Evolutionary conservation across 2,329 filamentous ascomycete genomes (phyloP).

Genomic region (Alternaria atra): DNA sequence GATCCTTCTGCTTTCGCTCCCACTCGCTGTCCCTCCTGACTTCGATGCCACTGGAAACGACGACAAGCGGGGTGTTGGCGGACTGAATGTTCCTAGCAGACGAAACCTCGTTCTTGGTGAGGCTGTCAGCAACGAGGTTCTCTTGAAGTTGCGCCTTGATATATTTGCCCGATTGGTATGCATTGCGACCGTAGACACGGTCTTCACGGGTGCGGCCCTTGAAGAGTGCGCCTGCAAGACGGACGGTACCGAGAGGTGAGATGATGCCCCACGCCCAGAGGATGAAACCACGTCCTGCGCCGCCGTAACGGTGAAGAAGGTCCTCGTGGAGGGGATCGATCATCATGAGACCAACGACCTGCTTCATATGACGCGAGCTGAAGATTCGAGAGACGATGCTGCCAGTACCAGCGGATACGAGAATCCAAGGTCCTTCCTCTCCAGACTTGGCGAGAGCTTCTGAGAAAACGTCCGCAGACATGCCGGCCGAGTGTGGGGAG

Average conservation of each 20-base stretch:
- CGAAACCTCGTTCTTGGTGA: conserved; percentile 83
- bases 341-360: conserved; percentile 81
- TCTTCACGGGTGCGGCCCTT: conserved; percentile 81
- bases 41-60: conserved; percentile 83
- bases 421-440: conserved; percentile 87
- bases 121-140: conserved; percentile 82
- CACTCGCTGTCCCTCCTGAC: conserved; percentile 74
- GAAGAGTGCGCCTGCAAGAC: conserved; percentile 82
- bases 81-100: conserved; percentile 82
- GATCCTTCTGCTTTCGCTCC: conserved; percentile 84
- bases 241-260: conserved; percentile 85
- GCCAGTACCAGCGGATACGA: conserved; percentile 86
- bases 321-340: conserved; percentile 93
- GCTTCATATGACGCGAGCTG: conserved; percentile 78
- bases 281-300: conserved; percentile 76
- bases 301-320: conserved; percentile 73
- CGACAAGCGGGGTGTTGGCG: conserved; percentile 75
- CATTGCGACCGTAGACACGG: conserved; percentile 80
- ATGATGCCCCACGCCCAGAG: conserved; percentile 88
- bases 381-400: conserved; percentile 92
- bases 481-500: conserved; percentile 90
- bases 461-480: conserved; percentile 87
- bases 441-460: conserved; percentile 83
- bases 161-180: conserved; percentile 81
- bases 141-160: conserved; percentile 95